Evolutionary conservation across 2,329 filamentous ascomycete genomes (phyloP), one percentile per base, ranked within the genome.

Genomic region (Lomentospora prolificans): DNA sequence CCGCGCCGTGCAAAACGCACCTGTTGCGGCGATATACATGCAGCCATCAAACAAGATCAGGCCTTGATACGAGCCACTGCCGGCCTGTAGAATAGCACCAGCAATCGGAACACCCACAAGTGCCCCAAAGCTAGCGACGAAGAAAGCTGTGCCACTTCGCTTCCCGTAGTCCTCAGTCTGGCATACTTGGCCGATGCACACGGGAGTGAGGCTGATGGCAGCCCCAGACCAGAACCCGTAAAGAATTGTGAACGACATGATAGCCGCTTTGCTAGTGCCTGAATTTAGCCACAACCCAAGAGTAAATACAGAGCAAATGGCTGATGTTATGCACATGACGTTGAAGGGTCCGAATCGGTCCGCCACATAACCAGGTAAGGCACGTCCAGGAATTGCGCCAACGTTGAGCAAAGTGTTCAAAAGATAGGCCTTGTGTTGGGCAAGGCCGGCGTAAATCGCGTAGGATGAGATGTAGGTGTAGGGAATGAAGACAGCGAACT

Each of bases 151-250:
- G 3, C 83, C 82, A 62, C 85, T 86, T 61, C 87, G 85, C 17
- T 82, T 70, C 0, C 85, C 86, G 60, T 87, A 88, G 50, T 86
- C 73, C 59, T 84, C 77, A 2, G 82, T 86, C 41, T 79, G 76
- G 66, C 85, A 89, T 3, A 87, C 72, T 68, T 87, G 84, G 0
- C 84, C 83, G 2, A 89, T 77, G 61, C 85, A 88, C 1, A 88
- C 85, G 0, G 86, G 85, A 0, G 83, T 85, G 52, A 89, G 66
- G 7, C 76, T 80, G 64, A 89, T 87, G 59, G 85, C 86, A 55
- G 76, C 79, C 1, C 86, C 86, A 31, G 78, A 84, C 1, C 78
- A 79, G 62, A 89, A 85, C 0, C 86, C 86, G 65, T 88, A 86
- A 3, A 86, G 62, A 3, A 84, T 64, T 0, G 77, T 74, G 61